phyloP scores from a whole-genome alignment of 306 rosid genomes.

The Dryas octopetala region DNA sequence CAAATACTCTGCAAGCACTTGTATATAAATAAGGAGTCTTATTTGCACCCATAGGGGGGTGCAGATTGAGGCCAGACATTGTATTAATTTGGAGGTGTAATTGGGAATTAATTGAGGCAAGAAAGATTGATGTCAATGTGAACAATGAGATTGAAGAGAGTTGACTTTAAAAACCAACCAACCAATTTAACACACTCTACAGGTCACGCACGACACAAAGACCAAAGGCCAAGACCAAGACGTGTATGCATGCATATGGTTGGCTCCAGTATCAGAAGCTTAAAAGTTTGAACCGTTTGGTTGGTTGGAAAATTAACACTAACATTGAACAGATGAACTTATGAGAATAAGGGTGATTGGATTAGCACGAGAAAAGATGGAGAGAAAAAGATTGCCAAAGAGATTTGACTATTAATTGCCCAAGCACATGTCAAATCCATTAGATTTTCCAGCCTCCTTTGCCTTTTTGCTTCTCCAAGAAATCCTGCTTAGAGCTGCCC shows the following conservation, averaged over 20 bases:
- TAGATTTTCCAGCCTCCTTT: slow-evolving; percentile 14
- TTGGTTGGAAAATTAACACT: neutral
- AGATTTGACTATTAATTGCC: neutral
- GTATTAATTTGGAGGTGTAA: neutral
- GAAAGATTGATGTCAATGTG: neutral
- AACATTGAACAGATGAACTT: neutral
- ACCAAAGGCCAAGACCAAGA: neutral
- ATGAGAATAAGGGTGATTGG: neutral
- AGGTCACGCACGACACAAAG: neutral
- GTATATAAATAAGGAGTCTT: too few species aligned
- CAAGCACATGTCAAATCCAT: slow-evolving; percentile 22
- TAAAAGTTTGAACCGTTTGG: neutral
- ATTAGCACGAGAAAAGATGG: neutral
- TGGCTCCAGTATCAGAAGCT: neutral
- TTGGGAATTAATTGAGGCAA: neutral
- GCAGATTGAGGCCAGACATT: neutral
- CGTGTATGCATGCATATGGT: neutral
- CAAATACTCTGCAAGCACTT: too few species aligned
- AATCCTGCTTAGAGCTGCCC: neutral
- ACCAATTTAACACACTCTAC: slow-evolving; percentile 11
- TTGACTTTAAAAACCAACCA: neutral
- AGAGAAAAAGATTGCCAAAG: neutral
- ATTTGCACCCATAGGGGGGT: too few species aligned
- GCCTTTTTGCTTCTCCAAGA: slow-evolving; percentile 21
- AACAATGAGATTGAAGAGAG: neutral